phyloP scores from a whole-genome alignment of 352 stramenopile genomes.

The Globisporangium okanoganense region DNA sequence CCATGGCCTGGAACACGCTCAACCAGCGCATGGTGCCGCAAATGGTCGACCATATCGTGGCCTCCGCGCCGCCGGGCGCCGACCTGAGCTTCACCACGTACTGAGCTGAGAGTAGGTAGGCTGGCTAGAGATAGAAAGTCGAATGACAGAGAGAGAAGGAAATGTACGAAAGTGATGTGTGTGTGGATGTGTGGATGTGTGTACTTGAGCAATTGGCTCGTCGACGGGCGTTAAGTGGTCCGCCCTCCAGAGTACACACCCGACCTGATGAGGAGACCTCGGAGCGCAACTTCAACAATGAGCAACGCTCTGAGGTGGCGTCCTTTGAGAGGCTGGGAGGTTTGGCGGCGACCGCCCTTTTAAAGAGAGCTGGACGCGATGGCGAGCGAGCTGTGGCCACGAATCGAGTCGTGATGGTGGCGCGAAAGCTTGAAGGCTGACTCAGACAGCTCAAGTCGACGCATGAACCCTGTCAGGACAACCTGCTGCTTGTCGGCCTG shows the following conservation, averaged over 20 bases:
- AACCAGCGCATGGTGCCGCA: slow-evolving; percentile 69
- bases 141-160: background rate
- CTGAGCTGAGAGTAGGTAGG: slow-evolving; percentile 7
- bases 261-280: background rate
- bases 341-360: too few species aligned
- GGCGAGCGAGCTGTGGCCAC: too few species aligned
- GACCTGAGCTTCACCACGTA: slow-evolving; percentile 56
- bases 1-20: slow-evolving; percentile 63
- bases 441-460: too few species aligned
- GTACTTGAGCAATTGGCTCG: background rate
- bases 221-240: background rate
- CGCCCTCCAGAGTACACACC: background rate
- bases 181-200: background rate
- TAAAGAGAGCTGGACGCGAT: too few species aligned
- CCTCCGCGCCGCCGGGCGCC: slow-evolving; percentile 34
- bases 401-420: too few species aligned
- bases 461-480: too few species aligned
- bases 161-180: background rate
- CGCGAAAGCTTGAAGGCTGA: too few species aligned
- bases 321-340: too few species aligned
- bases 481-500: too few species aligned
- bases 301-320: background rate
- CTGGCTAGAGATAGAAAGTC: background rate
- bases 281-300: background rate
- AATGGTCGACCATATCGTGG: slow-evolving; percentile 61